Evolutionary conservation across 495 filamentous ascomycete genomes (phyloP).

Genomic region (Haplographium delicatum): DNA sequence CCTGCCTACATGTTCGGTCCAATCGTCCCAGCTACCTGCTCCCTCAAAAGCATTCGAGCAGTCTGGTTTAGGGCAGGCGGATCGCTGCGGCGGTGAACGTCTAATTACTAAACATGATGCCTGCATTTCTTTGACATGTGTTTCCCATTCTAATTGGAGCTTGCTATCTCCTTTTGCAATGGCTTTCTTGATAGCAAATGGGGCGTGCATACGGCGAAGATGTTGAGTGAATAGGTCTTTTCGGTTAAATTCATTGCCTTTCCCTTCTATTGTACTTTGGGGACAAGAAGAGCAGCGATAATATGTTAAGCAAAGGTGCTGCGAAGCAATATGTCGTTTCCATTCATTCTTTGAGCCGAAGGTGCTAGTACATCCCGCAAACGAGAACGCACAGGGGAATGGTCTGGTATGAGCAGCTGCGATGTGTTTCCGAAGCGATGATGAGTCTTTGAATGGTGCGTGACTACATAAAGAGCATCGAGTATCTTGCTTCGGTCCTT

Average conservation of each 20-base stretch:
- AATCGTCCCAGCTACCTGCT: slow-evolving; percentile 71
- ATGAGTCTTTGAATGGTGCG: slow-evolving; percentile 53
- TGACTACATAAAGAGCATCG: slow-evolving; percentile 50
- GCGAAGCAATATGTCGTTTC: slow-evolving; percentile 87
- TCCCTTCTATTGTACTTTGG: slow-evolving; percentile 53
- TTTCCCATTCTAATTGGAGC: slow-evolving; percentile 48
- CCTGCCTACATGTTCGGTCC: slow-evolving; percentile 88
- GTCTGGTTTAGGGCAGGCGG: slow-evolving; percentile 62
- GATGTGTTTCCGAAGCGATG: slow-evolving; percentile 53
- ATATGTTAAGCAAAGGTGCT: slow-evolving; percentile 79
- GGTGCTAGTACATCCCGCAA: slow-evolving; percentile 76
- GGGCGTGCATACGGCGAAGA: slow-evolving; percentile 67
- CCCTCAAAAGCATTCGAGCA: slow-evolving; percentile 67
- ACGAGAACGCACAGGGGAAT: slow-evolving; percentile 80
- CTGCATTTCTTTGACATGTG: slow-evolving; percentile 54
- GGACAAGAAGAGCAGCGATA: slow-evolving; percentile 77
- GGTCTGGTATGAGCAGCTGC: slow-evolving; percentile 59
- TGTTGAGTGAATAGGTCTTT: slow-evolving; percentile 82
- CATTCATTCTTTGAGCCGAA: slow-evolving; percentile 97
- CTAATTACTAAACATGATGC: slow-evolving; percentile 63
- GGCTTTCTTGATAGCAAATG: slow-evolving; percentile 35
- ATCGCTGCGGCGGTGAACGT: slow-evolving; percentile 60
- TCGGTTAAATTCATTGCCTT: slow-evolving; percentile 54
- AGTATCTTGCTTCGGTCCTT: slow-evolving; percentile 47
- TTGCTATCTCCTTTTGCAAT: slow-evolving; percentile 47